phyloP scores from a whole-genome alignment of 441 rosid species.

The Brassica balearica region DNA sequence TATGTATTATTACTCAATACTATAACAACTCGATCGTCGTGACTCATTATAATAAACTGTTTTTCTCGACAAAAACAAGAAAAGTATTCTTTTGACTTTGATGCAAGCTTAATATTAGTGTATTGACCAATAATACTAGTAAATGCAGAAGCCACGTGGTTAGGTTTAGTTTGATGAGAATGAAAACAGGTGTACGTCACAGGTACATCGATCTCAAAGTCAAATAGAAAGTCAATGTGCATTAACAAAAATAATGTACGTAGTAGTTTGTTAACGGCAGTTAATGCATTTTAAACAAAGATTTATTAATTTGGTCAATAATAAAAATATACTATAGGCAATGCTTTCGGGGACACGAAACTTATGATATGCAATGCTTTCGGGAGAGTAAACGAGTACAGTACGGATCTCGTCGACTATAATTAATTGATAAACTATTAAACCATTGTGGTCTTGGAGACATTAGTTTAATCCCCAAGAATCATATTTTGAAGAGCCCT shows the following conservation, averaged over 20 bases:
- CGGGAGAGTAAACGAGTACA: constrained; percentile 33
- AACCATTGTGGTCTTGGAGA: background rate
- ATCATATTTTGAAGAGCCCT: constrained; percentile 3
- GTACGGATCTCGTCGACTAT: constrained; percentile 34
- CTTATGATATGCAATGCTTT: constrained; percentile 16
- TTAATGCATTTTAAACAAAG: constrained; percentile 15
- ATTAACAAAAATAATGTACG: constrained; percentile 19
- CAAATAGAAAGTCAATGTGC: constrained; percentile 36
- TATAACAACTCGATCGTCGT: constrained; percentile 11
- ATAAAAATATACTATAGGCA: background rate
- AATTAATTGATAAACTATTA: background rate
- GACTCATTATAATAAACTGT: constrained; percentile 2
- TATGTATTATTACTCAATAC: constrained; percentile 22
- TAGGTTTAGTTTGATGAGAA: constrained; percentile 27
- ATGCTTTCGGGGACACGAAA: constrained; percentile 28
- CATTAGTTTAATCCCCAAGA: background rate
- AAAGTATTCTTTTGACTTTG: constrained; percentile 24
- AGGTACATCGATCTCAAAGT: constrained; percentile 22
- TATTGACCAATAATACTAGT: constrained; percentile 22
- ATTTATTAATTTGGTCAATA: background rate
- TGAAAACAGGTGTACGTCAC: constrained; percentile 33
- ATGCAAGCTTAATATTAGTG: background rate
- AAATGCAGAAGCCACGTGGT: constrained; percentile 26
- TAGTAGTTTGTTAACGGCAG: background rate
- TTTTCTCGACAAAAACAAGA: background rate